phyloP scores from a whole-genome alignment of 495 filamentous ascomycete genomes.

The Penicillium egyptiacum region DNA sequence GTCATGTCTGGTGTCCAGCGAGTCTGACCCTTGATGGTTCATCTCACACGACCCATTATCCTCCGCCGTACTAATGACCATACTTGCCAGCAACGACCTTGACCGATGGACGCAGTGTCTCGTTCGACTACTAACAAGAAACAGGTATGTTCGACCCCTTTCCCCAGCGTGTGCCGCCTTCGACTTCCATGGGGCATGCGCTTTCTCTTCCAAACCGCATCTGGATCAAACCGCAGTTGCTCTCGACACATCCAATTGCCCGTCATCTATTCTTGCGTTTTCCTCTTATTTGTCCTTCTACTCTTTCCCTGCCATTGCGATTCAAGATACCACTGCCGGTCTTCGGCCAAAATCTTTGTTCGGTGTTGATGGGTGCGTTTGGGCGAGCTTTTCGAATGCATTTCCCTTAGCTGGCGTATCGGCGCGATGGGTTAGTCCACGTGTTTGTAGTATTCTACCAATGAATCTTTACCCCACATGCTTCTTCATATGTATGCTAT shows the following conservation, averaged over 20 bases:
- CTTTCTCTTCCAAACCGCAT: background rate
- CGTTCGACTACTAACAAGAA: slow-evolving; percentile 2
- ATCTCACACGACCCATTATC: background rate
- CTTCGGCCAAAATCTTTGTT: slow-evolving; percentile 15
- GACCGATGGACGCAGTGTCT: background rate
- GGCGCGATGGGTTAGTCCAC: slow-evolving; percentile 6
- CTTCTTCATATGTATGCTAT: background rate
- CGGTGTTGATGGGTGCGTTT: slow-evolving; percentile 17
- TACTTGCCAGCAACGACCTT: slow-evolving; percentile 19
- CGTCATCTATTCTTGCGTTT: background rate
- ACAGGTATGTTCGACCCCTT: slow-evolving; percentile 25
- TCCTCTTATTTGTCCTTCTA: slow-evolving; percentile 2
- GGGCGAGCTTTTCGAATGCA: slow-evolving; percentile 4
- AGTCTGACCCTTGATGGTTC: background rate
- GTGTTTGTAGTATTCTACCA: slow-evolving; percentile 5
- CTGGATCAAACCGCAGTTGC: background rate
- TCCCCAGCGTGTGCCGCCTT: background rate
- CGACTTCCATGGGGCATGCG: background rate
- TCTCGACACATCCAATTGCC: slow-evolving; percentile 1
- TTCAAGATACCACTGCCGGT: slow-evolving; percentile 22
- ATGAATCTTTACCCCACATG: background rate
- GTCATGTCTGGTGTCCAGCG: slow-evolving; percentile 3
- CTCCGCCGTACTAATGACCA: slow-evolving; percentile 16
- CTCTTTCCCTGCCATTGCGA: slow-evolving; percentile 4
- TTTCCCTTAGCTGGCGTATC: slow-evolving; percentile 15